Percentiles rank a stretch among this genome's conserved stretches.
Conservation (phyloP, 225 moss, liverwort and hornwort genomes). For the Climacium dendroides region DNA sequence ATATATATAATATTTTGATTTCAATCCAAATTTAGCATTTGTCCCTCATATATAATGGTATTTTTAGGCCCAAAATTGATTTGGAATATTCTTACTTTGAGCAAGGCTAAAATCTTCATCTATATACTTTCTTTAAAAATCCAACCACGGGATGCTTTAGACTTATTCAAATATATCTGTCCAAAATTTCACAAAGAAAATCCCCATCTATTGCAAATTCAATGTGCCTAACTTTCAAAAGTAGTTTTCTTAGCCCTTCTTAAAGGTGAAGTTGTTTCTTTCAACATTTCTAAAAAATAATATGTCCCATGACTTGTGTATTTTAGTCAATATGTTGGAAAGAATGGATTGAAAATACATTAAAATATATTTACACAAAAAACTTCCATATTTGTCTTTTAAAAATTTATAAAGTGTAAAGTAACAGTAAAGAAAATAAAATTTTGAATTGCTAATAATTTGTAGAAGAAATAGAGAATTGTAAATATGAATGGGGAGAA, state of each 20-base stretch:
- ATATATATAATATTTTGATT: neutral
- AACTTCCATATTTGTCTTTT: neutral
- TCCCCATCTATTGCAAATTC: neutral
- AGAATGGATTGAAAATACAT: neutral
- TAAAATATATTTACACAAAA: neutral
- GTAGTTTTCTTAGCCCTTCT: neutral
- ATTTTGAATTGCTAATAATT: neutral
- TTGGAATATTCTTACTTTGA: rapidly evolving
- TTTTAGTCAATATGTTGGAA: neutral
- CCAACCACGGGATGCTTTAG: neutral
- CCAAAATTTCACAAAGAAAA: rapidly evolving
- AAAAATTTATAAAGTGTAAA: neutral
- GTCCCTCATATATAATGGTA: rapidly evolving
- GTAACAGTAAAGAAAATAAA: neutral
- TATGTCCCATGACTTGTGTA: neutral
- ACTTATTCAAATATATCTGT: rapidly evolving
- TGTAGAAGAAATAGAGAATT: neutral
- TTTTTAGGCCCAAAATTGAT: neutral
- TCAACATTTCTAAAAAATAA: neutral
- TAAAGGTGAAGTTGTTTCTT: neutral
- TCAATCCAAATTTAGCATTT: neutral
- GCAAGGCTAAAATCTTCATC: neutral
- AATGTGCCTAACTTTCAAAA: neutral
- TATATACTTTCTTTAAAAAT: neutral
- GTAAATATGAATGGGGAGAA: neutral